Base-by-base conservation (phyloP, 192 early-diverging fungal genomes). In the Coemansia interrupta region DNA sequence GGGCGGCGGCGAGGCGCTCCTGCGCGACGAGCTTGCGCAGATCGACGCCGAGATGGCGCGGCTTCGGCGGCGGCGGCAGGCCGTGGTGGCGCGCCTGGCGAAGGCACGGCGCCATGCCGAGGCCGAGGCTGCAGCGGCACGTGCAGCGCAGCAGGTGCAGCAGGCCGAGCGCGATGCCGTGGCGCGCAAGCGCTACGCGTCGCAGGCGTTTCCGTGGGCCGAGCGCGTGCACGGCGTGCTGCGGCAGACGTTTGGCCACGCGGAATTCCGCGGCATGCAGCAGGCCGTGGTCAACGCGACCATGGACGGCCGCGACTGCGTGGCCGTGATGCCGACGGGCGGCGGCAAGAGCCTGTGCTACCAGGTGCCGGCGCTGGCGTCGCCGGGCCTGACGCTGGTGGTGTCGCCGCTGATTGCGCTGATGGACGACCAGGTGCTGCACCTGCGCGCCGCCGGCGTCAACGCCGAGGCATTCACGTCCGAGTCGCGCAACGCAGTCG, bases 301-400 rank as follows among this genome's bases (percentile, higher is more conserved):
- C 12, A 71, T 85, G 41, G 68, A 81, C 5, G 74, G 80, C 1
- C 64, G 68, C 36, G 71, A 74, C 41, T 73, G 83, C 8, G 56
- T 84, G 7, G 70, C 73, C 7, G 73, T 78, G 12, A 82, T 84
- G 80, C 72, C 68, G 2, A 77, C 80, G 7, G 72, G 81, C 26
- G 74, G 78, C 4, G 83, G 83, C 24, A 84, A 84, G 60, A 81
- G 81, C 8, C 61, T 82, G 12, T 80, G 76, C 66, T 84, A 72
- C 65, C 83, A 84, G 63, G 60, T 78, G n/a, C 81, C 73, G 4
- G 81, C 75, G 13, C 63, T 83, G 30, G 39, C 72, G 2, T 26
- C 66, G 0, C 69, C 68, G 5, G 32, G 52, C n/a, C 54, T 82
- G 51, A 83, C 82, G 24, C 43, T 81, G 57, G 80, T 83, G 1